Evolutionary conservation across 129 eudicot species (phyloP).

Genomic region (Erigeron canadensis): DNA sequence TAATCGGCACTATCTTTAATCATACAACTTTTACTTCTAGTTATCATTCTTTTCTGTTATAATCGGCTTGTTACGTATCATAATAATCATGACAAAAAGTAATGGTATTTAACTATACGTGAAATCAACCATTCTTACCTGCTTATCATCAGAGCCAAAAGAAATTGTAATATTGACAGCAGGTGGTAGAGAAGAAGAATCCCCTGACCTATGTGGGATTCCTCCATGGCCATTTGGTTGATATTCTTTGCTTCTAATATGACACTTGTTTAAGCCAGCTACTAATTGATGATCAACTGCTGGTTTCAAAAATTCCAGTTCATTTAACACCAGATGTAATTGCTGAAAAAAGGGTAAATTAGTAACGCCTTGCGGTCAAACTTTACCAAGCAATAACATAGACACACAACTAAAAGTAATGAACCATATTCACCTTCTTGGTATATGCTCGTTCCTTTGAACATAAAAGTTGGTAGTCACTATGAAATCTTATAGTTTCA

Average conservation of each 20-base stretch:
- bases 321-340: conserved; percentile 65
- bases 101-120: background rate
- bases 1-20: too few relatives aligned
- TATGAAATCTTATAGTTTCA: conserved; percentile 86
- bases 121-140: conserved; percentile 43
- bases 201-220: conserved; percentile 38
- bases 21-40: too few relatives aligned
- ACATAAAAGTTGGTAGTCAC: conserved; percentile 67
- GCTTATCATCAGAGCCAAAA: conserved; percentile 32
- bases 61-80: too few relatives aligned
- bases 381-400: conserved; percentile 12
- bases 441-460: conserved; percentile 53
- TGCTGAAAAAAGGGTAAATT: conserved; percentile 54
- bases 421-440: conserved; percentile 58
- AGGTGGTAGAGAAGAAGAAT: conserved; percentile 36
- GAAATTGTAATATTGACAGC: conserved; percentile 36
- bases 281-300: conserved; percentile 51
- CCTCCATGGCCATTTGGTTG: conserved; percentile 41
- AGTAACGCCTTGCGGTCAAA: conserved; percentile 13
- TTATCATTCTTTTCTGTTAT: too few relatives aligned
- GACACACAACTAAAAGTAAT: background rate
- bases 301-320: conserved; percentile 76
- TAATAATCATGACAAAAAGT: background rate
- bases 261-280: conserved; percentile 47
- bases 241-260: conserved; percentile 35